Base-by-base conservation (phyloP, 1,139 yeast genomes). In the Kodamaea derodonti region DNA sequence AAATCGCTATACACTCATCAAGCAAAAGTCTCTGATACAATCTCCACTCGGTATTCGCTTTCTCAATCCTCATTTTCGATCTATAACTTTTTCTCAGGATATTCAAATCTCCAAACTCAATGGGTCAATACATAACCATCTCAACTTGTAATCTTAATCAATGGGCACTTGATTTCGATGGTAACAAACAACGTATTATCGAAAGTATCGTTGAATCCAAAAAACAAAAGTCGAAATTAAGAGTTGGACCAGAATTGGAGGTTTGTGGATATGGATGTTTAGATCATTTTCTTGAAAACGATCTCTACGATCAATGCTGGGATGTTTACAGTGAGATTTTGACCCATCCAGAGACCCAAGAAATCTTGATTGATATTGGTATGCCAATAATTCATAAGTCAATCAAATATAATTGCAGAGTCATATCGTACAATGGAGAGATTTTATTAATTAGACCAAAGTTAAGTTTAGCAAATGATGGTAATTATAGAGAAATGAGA, bases 131-230 rank as follows among this genome's bases (percentile, higher is more conserved):
- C 49, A 65, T 78, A 27, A 78, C 83, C 1, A 54, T 78, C 30
- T 76, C 84, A 10, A 76, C 83, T 2, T 78, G 84, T 52, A 75
- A 84, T 52, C 72, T 94, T 47, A 94, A 94, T 62, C 99, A 94
- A 74, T 94, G 99, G 99, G 96, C 98, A 0, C 70, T 94, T 41
- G 99, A 94, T 60, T 94, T 87, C 60, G 97, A 92, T 58, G 99
- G 98, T 4, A 94, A 94, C 59, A 74, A 95, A 37, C 95, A 88
- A 52, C 69, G 99, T 37, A 92, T 94, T 47, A 53, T 92, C 24
- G 81, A 83, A 51, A 83, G 95, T 41, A 90, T 94, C 51, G 58
- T 58, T 24, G 69, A 75, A 35, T 96, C 98, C 36, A 90, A 90
- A 52, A 58, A 62, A 15, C 72, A 67, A 41, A 87, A 88, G 8